A percentile compares a stretch with the other conserved stretches of the same genome.
Conservation (phyloP, 179 eudicot genomes). For the Vitellaria paradoxa region DNA sequence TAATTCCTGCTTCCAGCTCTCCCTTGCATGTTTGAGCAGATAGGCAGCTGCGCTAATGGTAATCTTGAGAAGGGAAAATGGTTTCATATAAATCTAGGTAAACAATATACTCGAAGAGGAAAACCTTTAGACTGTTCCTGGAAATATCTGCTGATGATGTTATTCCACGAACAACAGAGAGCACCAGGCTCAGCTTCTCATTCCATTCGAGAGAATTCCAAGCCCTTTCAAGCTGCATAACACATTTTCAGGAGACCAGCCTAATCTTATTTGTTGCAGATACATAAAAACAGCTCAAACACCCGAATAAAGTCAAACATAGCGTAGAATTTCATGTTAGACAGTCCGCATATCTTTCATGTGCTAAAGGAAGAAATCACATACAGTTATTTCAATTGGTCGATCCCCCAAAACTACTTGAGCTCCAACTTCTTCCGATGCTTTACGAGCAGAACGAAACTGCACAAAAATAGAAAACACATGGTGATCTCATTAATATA, state of each 20-base stretch:
- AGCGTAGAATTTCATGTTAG: background rate
- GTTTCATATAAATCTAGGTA: background rate
- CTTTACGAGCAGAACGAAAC: slow-evolving; percentile 91
- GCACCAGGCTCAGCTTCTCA: slow-evolving; percentile 69
- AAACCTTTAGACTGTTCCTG: slow-evolving; percentile 49
- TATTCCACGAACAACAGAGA: slow-evolving; percentile 66
- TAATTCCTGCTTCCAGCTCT: background rate
- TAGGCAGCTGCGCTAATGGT: background rate
- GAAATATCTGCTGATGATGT: slow-evolving; percentile 50
- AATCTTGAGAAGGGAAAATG: background rate
- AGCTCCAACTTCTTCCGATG: slow-evolving; percentile 84
- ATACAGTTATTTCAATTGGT: slow-evolving; percentile 87
- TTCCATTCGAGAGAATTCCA: slow-evolving; percentile 78
- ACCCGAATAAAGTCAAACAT: background rate
- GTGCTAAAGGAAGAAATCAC: slow-evolving; percentile 19
- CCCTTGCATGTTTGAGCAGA: background rate
- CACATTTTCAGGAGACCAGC: background rate
- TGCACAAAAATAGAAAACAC: slow-evolving; percentile 23
- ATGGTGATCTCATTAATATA: background rate
- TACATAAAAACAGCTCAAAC: background rate
- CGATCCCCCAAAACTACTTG: slow-evolving; percentile 94
- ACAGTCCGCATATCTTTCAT: background rate
- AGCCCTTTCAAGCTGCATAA: slow-evolving; percentile 85
- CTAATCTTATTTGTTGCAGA: background rate
- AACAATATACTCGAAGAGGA: background rate